Base-by-base conservation (phyloP, 306 rosid species). In the Vigna mungo region DNA sequence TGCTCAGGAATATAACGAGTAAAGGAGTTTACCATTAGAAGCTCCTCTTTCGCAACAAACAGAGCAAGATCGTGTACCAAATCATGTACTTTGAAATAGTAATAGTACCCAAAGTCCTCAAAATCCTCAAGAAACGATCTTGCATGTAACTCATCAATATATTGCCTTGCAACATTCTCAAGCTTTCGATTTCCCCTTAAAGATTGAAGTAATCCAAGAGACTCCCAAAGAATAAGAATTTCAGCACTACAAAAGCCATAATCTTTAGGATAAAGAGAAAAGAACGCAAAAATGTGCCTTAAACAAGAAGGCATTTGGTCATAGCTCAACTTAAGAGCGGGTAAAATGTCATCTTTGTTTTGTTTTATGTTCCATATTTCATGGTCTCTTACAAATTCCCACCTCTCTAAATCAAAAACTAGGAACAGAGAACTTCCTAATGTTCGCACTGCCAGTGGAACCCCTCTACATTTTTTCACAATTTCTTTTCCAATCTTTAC, bases 271-370 rank as follows among this genome's bases (percentile, higher is more conserved):
- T 3, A 82, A 14, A 82, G 74, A 3, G 78, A 70, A 13, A 71
- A 87, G 9, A 17, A 72, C 16, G 83, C 80, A 76, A 87, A 82
- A 25, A 87, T 78, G 32, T 13, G 63, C 21, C 74, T 86, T 34
- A 84, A 71, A 61, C 55, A 25, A 1, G 84, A 67, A 0, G 90
- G 78, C 78, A 84, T 60, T 47, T 63, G 81, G 76, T 84, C 81
- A 17, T 87, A 87, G 64, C 88, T 87, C n/a, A 84, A 51, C 37
- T 62, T 76, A 0, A 87, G 25, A 1, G 81, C 86, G 7, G 79
- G 84, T 15, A 84, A 58, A 13, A 84, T 82, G 63, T 58, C 81
- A 1, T 43, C 61, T 14, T 54, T 3, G 2, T 43, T 44, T 41
- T 77, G 86, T 17, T 66, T 21, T 15, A 84, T 34, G 13, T 68